Percentiles rank a stretch among this genome's conserved stretches.
Evolutionary conservation across 331 rosid genomes (phyloP).

Genomic region (Erythrophleum ivorense): DNA sequence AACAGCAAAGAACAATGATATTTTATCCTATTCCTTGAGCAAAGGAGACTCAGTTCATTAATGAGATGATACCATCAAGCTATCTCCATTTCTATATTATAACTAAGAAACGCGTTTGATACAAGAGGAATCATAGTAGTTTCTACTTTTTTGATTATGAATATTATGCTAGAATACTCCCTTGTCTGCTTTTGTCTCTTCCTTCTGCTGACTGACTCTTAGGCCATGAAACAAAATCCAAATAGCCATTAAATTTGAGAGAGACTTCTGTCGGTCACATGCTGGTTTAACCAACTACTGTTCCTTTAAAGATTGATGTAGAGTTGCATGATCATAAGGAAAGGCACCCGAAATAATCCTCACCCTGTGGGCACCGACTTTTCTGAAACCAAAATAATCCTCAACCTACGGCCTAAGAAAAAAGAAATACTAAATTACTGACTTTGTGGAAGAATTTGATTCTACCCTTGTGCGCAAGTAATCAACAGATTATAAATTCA

Average conservation of each 20-base stretch:
- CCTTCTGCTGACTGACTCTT: not conserved
- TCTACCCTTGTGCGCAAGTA: not conserved
- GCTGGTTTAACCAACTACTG: not conserved
- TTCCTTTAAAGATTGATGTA: not conserved
- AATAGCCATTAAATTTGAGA: not conserved
- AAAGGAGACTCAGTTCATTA: not conserved
- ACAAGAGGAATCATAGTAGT: not conserved
- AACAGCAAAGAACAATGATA: not conserved
- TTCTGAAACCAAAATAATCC: not conserved
- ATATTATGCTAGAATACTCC: not conserved
- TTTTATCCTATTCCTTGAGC: not conserved
- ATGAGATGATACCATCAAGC: not conserved
- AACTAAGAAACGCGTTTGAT: not conserved
- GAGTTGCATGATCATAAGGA: not conserved
- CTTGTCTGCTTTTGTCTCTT: constrained; percentile 7
- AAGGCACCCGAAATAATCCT: not conserved
- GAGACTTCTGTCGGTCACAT: not conserved
- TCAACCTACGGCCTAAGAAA: not conserved
- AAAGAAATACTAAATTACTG: not conserved
- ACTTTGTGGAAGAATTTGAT: not conserved
- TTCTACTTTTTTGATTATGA: not conserved
- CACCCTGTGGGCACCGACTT: not conserved
- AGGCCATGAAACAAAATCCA: not conserved
- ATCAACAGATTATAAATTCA: not conserved
- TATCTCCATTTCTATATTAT: not conserved